Percentiles rank a stretch among this genome's conserved stretches.
Conservation (phyloP, 768 basidiomycete genomes). For the Rhodotorula kratochvilovae region DNA sequence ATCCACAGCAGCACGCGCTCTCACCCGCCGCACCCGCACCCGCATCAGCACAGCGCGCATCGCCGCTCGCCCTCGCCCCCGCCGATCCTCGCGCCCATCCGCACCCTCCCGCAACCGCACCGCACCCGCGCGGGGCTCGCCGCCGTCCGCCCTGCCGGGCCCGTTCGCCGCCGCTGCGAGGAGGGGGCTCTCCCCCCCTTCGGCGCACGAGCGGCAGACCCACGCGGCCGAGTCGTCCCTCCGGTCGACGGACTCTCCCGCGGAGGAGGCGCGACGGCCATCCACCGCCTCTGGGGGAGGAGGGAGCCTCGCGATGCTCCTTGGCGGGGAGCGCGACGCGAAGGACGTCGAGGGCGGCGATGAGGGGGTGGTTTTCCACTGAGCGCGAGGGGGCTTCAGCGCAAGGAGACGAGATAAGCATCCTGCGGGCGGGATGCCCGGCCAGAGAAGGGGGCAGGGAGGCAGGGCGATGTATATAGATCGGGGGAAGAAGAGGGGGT, state of each 20-base stretch:
- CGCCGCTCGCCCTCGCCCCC: not conserved
- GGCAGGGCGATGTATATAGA: no score
- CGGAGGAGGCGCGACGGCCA: no score
- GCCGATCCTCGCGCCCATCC: constrained; percentile 15
- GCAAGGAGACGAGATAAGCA: no score
- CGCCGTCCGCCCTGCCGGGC: not conserved
- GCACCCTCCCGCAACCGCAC: constrained; percentile 1
- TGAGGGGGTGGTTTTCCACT: constrained; percentile 7
- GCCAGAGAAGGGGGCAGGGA: no score
- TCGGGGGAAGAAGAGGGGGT: no score
- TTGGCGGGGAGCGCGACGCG: constrained; percentile 14
- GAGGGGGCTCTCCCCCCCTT: no score
- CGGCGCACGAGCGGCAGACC: not conserved
- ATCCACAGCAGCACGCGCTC: no score
- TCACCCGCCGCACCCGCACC: not conserved
- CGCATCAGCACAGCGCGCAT: not conserved
- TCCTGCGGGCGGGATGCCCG: no score
- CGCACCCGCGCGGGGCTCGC: not conserved
- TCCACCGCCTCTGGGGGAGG: no score
- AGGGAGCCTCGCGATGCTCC: constrained; percentile 22
- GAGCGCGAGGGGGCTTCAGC: not conserved
- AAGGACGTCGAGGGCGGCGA: not conserved
- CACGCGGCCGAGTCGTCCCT: not conserved
- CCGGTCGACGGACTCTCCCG: not conserved
- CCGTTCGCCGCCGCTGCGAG: not conserved